A percentile compares a stretch with the other conserved stretches of the same genome.
These are phyloP conservation scores for Hyphopichia khmerensis DNA, from an alignment of 1,139 yeast species.

Conservation along the genomic window DNA sequence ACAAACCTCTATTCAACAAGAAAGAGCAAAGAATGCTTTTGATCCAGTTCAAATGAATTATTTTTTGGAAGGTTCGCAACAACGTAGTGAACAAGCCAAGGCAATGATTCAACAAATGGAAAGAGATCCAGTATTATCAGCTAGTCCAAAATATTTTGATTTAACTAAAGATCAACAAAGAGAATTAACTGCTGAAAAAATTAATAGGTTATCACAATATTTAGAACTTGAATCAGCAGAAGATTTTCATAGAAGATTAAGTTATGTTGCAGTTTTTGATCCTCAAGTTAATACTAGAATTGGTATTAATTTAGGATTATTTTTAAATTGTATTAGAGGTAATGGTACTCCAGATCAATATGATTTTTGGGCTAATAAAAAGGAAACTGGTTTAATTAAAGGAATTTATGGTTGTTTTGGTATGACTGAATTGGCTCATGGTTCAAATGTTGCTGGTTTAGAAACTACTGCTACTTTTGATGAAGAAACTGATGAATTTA, in stretches of 20 bases:
- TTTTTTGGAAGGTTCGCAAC: slow-evolving; percentile 41
- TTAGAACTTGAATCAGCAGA: slow-evolving; percentile 36
- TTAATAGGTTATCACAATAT: slow-evolving; percentile 38
- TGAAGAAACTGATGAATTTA: slow-evolving; percentile 38
- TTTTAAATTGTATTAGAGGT: slow-evolving; percentile 67
- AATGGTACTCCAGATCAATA: slow-evolving; percentile 59
- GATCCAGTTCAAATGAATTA: slow-evolving; percentile 37
- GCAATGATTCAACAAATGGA: slow-evolving; percentile 38
- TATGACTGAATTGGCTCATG: slow-evolving; percentile 52
- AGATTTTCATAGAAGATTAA: slow-evolving; percentile 38
- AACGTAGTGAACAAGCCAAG: slow-evolving; percentile 29
- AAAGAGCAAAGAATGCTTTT: slow-evolving; percentile 29
- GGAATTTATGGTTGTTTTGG: slow-evolving; percentile 48
- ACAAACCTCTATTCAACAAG: slow-evolving; percentile 27
- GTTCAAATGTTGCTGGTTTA: slow-evolving; percentile 47
- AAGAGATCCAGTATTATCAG: slow-evolving; percentile 41
- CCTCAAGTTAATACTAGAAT: slow-evolving; percentile 58
- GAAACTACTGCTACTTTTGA: slow-evolving; percentile 50
- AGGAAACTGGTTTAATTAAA: slow-evolving; percentile 36
- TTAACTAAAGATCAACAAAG: slow-evolving; percentile 35
- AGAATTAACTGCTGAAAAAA: slow-evolving; percentile 35
- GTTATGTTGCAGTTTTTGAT: slow-evolving; percentile 58
- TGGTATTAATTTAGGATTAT: slow-evolving; percentile 69
- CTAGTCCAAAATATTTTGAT: slow-evolving; percentile 37
- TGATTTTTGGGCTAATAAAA: slow-evolving; percentile 39